Conservation (phyloP, 2,329 filamentous ascomycete genomes). For the Verticillium nonalfalfae region DNA sequence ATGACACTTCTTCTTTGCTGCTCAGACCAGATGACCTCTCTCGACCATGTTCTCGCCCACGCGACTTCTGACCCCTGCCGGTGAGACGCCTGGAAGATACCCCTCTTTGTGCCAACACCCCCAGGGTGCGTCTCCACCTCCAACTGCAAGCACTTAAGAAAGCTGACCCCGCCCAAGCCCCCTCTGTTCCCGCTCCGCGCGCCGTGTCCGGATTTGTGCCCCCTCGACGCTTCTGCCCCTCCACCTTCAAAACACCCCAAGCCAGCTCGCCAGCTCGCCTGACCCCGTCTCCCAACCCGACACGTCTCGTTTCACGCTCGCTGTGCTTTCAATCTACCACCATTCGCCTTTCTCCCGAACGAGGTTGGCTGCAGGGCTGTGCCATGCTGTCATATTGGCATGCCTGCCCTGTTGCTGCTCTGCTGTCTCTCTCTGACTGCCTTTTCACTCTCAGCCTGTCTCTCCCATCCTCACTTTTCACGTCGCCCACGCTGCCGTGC, state of each 20-base stretch:
- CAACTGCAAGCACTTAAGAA: not conserved
- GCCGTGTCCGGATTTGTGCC: not conserved
- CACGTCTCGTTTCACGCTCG: not conserved
- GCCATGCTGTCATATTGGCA: not conserved
- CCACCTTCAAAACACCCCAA: not conserved
- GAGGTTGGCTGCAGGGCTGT: not conserved
- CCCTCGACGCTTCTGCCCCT: not conserved
- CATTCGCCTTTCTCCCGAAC: not conserved
- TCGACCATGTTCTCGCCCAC: not conserved
- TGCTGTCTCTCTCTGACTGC: not conserved
- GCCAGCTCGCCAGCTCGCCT: not conserved
- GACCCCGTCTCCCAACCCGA: not conserved
- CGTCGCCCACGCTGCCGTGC: not conserved
- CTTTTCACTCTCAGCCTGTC: not conserved
- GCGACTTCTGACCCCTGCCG: not conserved
- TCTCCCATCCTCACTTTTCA: not conserved
- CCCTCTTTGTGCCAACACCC: not conserved
- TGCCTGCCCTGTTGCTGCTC: no score
- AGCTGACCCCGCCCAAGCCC: not conserved
- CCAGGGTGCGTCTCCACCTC: not conserved
- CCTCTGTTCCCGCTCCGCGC: not conserved
- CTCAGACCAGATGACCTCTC: not conserved
- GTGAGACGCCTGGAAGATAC: not conserved
- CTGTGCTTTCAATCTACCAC: not conserved
- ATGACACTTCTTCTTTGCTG: no score